These are phyloP conservation scores for Xylaria sp. DNA, from an alignment of 2,329 filamentous ascomycete genomes.

Conservation along the genomic window DNA sequence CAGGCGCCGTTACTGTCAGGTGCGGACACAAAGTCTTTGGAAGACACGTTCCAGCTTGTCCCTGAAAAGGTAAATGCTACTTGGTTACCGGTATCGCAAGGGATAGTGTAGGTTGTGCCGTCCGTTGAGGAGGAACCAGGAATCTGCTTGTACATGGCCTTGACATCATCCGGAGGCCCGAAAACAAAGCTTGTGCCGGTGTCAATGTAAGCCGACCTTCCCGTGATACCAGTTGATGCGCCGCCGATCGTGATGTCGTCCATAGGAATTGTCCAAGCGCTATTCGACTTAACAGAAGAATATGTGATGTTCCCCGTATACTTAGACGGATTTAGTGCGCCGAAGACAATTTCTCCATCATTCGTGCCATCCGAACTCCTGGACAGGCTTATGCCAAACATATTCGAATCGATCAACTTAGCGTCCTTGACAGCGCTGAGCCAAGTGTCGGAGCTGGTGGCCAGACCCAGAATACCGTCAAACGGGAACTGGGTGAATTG, in stretches of 20 bases:
- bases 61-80: constrained; percentile 76
- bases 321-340: constrained; percentile 72
- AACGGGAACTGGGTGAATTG: constrained; percentile 85
- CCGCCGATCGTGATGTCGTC: constrained; percentile 73
- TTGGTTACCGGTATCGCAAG: constrained; percentile 72
- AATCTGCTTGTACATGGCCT: constrained; percentile 74
- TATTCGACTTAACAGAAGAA: constrained; percentile 61
- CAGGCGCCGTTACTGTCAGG: constrained; percentile 61
- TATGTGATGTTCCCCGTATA: constrained; percentile 77
- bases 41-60: constrained; percentile 71
- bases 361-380: constrained; percentile 73
- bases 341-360: constrained; percentile 82
- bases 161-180: constrained; percentile 73
- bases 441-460: constrained; percentile 75
- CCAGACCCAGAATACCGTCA: constrained; percentile 87
- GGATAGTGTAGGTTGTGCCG: constrained; percentile 74
- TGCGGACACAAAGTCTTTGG: constrained; percentile 75
- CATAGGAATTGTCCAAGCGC: constrained; percentile 76
- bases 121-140: constrained; percentile 66
- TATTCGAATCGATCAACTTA: constrained; percentile 68
- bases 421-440: constrained; percentile 69
- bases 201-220: constrained; percentile 77
- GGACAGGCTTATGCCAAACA: constrained; percentile 78
- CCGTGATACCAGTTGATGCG: constrained; percentile 65
- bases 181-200: constrained; percentile 86